phyloP scores from a whole-genome alignment of 176 grass and related monocot genomes.

The Cocos nucifera region DNA sequence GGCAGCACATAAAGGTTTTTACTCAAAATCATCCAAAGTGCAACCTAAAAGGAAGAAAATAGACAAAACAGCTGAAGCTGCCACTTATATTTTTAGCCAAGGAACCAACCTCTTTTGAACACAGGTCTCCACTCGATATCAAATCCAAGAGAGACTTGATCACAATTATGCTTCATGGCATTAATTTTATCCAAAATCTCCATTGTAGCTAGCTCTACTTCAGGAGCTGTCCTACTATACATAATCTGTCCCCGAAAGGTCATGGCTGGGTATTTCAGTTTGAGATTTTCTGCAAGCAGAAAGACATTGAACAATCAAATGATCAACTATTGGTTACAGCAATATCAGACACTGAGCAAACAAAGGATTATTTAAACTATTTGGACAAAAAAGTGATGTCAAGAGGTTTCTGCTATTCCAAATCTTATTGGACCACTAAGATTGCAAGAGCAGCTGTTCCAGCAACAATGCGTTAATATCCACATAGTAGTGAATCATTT shows the following conservation, averaged over 20 bases:
- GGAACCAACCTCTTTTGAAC: constrained; percentile 57
- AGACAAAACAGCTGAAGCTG: not conserved
- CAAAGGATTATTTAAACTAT: not conserved
- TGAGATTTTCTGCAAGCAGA: constrained; percentile 23
- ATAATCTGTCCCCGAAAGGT: constrained; percentile 48
- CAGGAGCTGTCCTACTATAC: constrained; percentile 47
- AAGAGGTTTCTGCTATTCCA: too few species aligned
- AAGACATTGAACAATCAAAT: not conserved
- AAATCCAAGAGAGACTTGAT: constrained; percentile 60
- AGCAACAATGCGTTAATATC: too few species aligned
- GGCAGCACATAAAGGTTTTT: too few species aligned
- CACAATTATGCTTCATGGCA: constrained; percentile 25
- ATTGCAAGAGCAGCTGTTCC: too few species aligned
- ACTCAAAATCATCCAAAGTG: too few species aligned
- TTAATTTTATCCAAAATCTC: constrained; percentile 45
- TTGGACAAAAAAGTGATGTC: too few species aligned
- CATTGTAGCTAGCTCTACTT: constrained; percentile 57
- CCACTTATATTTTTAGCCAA: not conserved
- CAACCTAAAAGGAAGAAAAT: not conserved
- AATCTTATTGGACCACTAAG: too few species aligned
- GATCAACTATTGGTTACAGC: too few species aligned
- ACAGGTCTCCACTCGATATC: constrained; percentile 82
- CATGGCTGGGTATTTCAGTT: constrained; percentile 39
- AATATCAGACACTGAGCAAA: not conserved
- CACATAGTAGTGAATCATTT: too few species aligned